phyloP scores from a whole-genome alignment of 1,284 basidiomycete genomes.

The Fomitopsis pinicola region DNA sequence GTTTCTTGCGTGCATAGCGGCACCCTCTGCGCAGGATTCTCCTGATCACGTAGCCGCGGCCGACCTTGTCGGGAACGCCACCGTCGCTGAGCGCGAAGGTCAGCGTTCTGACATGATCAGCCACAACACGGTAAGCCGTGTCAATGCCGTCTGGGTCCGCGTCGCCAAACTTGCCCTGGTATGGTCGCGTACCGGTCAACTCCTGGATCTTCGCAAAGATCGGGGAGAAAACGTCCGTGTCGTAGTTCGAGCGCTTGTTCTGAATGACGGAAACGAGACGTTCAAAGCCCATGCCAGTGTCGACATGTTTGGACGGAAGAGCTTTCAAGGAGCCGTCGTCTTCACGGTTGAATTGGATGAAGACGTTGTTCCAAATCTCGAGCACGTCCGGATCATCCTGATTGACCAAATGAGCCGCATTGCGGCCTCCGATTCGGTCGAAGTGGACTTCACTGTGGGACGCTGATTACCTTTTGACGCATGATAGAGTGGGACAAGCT shows the following conservation, averaged over 20 bases:
- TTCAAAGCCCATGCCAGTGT: constrained; percentile 99
- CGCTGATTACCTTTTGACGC: neutral
- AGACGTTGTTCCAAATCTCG: constrained; percentile 99
- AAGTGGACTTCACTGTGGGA: constrained; percentile 85
- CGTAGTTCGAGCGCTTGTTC: constrained; percentile 92
- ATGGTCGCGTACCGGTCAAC: constrained; percentile 85
- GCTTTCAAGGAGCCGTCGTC: constrained; percentile 77
- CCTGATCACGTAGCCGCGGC: constrained; percentile 92
- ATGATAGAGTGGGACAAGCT: neutral
- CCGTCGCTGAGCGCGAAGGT: constrained; percentile 96
- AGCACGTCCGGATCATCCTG: constrained; percentile 94
- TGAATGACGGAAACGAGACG: constrained; percentile 94
- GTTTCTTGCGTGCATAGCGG: constrained; percentile 93
- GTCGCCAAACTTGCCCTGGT: constrained; percentile 88
- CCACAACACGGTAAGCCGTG: constrained; percentile 95
- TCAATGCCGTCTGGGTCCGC: constrained; percentile 94
- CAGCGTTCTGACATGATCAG: constrained; percentile 94
- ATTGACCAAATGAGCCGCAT: constrained; percentile 91
- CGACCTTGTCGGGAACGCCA: constrained; percentile 94
- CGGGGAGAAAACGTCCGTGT: constrained; percentile 93
- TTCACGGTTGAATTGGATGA: constrained; percentile 98
- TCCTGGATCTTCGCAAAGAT: constrained; percentile 89
- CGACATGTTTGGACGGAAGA: constrained; percentile 92
- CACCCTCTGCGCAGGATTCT: constrained; percentile 91
- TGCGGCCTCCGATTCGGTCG: constrained; percentile 92